A percentile compares a stretch with the other conserved stretches of the same genome.
Evolutionary conservation across 257 asterid genomes (phyloP).

Genomic region (Capsicum pubescens): DNA sequence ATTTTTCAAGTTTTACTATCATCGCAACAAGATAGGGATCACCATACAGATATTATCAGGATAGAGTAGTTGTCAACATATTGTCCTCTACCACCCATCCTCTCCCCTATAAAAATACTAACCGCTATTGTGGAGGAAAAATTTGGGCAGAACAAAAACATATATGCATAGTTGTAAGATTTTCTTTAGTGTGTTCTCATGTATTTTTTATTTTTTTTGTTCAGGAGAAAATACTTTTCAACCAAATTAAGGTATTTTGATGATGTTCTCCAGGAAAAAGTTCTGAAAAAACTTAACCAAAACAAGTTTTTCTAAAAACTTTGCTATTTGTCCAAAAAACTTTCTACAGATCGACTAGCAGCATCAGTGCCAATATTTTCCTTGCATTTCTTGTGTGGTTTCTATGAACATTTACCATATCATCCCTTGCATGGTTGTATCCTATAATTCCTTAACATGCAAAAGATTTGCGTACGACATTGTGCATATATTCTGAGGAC

Average conservation of each 20-base stretch:
- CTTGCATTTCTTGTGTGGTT: neutral
- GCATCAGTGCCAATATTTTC: neutral
- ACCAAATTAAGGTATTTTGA: neutral
- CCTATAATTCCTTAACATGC: conserved; percentile 58
- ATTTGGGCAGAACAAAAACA: neutral
- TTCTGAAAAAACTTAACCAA: neutral
- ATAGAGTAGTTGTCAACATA: neutral
- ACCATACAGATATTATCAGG: neutral
- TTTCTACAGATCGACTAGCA: neutral
- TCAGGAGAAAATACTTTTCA: neutral
- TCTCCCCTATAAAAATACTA: neutral
- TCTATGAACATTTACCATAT: neutral
- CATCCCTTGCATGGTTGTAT: neutral
- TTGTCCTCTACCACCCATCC: neutral
- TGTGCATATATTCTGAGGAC: conserved; percentile 86
- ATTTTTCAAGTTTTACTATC: neutral
- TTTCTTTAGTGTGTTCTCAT: neutral
- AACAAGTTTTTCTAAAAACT: neutral
- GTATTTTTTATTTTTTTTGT: neutral
- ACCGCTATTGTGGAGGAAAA: neutral
- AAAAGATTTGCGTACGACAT: conserved; percentile 91
- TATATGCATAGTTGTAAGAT: neutral
- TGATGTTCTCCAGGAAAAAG: neutral
- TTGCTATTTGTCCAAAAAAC: neutral
- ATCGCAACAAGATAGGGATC: neutral